Conservation (phyloP, 768 basidiomycete genomes). For the Psilocybe azurescens region DNA sequence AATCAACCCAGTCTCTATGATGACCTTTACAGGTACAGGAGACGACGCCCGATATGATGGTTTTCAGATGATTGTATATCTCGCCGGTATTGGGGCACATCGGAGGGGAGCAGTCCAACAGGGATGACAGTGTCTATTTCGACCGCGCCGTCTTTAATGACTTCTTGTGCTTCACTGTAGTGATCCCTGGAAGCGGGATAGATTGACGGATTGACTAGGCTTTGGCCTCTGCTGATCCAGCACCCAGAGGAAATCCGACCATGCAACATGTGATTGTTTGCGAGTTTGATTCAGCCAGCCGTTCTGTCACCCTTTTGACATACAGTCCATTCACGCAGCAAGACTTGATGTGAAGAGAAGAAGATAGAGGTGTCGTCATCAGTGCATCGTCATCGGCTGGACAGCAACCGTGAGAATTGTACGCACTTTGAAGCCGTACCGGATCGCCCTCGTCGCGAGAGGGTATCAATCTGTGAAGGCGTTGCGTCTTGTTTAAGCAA, state of each 20-base stretch:
- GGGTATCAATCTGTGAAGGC: constrained; percentile 45
- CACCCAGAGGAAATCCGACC: constrained; percentile 57
- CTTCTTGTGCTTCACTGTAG: constrained; percentile 49
- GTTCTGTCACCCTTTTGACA: constrained; percentile 45
- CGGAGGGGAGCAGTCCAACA: constrained; percentile 48
- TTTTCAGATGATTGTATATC: constrained; percentile 44
- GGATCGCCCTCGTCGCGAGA: constrained; percentile 56
- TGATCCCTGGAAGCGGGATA: background rate
- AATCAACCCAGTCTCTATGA: constrained; percentile 54
- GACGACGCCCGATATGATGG: constrained; percentile 41
- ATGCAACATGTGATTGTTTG: constrained; percentile 49
- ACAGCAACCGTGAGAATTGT: too few species aligned
- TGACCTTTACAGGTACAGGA: constrained; percentile 50
- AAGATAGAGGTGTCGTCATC: background rate
- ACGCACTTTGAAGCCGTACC: constrained; percentile 52
- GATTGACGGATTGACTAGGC: constrained; percentile 41
- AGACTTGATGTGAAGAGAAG: constrained; percentile 35
- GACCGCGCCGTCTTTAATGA: constrained; percentile 49
- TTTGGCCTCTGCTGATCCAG: constrained; percentile 46
- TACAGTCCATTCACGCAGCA: constrained; percentile 57
- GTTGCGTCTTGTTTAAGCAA: constrained; percentile 56
- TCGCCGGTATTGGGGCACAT: constrained; percentile 37
- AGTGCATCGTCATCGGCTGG: too few species aligned
- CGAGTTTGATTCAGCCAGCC: constrained; percentile 44
- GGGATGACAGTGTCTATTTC: constrained; percentile 61